Conservation (phyloP, 164 flowering plant genomes). For the Amborella trichopoda region DNA sequence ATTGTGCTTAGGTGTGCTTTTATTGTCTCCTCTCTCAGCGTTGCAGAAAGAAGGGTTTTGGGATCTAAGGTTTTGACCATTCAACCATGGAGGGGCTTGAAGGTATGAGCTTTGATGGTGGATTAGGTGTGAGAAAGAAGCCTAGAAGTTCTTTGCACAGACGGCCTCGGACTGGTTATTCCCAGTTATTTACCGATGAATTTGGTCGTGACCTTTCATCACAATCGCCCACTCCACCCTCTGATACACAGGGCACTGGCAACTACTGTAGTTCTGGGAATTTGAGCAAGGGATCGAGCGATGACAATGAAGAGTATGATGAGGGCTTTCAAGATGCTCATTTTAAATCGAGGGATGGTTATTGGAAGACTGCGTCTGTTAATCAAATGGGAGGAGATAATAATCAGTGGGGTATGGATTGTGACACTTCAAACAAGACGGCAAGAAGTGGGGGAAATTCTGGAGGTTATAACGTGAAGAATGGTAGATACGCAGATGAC, state of each 20-base stretch:
- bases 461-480: too few relatives aligned
- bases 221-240: slow-evolving; percentile 33
- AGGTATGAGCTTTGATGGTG: slow-evolving; percentile 20
- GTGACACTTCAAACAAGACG: too few relatives aligned
- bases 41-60: too few relatives aligned
- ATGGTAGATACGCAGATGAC: too few relatives aligned
- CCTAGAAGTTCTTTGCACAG: slow-evolving; percentile 52
- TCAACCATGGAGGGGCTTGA: slow-evolving; percentile 52
- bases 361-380: too few relatives aligned
- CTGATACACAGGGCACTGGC: slow-evolving; percentile 19
- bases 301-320: slow-evolving; percentile 29
- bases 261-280: slow-evolving; percentile 23
- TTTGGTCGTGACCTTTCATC: slow-evolving; percentile 29
- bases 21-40: slow-evolving; percentile 11
- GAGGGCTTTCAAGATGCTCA: too few relatives aligned
- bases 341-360: too few relatives aligned
- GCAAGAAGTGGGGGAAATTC: too few relatives aligned
- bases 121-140: slow-evolving; percentile 27
- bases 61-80: slow-evolving; percentile 10
- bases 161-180: slow-evolving; percentile 52
- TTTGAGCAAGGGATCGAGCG: slow-evolving; percentile 39
- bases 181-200: slow-evolving; percentile 22
- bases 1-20: slow-evolving; percentile 8
- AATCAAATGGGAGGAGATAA: too few relatives aligned
- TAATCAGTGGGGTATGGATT: too few relatives aligned